Evolutionary conservation across 139 green algal species (phyloP), one percentile per base, ranked within the genome.

Genomic region (Chlamydomonas eustigma): DNA sequence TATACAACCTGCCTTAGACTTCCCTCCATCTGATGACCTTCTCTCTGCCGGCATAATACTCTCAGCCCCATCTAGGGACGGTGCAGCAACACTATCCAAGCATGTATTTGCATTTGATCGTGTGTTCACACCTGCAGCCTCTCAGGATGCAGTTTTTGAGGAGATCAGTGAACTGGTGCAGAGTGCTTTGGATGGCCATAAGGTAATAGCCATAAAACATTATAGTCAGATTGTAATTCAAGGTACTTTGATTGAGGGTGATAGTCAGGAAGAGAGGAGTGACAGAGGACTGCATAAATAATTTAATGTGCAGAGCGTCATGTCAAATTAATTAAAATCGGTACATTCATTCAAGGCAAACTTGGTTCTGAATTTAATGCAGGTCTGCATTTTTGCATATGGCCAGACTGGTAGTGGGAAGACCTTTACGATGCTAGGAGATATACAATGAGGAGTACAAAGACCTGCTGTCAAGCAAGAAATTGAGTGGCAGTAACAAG

Each of bases 361-460:
- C n/a, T n/a, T n/a, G n/a, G n/a, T n/a, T n/a, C n/a, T n/a, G n/a
- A n/a, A n/a, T n/a, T n/a, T n/a, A 58, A 12, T 4, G 52, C 77
- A 97, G 86, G 90, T 95, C 0, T 96, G 90, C 87, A 93, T 96
- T 76, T 96, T 96, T 85, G 92, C 92, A 1, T 96, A 96, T 69
- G 92, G 92, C 37, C 91, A 96, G 81, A 96, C 92, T 1, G 92
- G 92, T 72, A 92, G 84, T 72, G 91, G 91, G 76, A 96, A 96
- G 86, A 94, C 91, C 6, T 86, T 91, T 84, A 96, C 90, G 28
- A 96, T 94, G 91, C 68, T 94, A 65, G 91, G 91, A 98, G 85
- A 96, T 97, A 76, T 96, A 98, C 91, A 98, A 98, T 81, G 94
- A 98, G 85, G 89, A 95, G 37, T 89, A 89, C 85, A 87, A 85